Evolutionary conservation across 1,284 basidiomycete genomes (phyloP).

Genomic region (Trichosporon sp.): DNA sequence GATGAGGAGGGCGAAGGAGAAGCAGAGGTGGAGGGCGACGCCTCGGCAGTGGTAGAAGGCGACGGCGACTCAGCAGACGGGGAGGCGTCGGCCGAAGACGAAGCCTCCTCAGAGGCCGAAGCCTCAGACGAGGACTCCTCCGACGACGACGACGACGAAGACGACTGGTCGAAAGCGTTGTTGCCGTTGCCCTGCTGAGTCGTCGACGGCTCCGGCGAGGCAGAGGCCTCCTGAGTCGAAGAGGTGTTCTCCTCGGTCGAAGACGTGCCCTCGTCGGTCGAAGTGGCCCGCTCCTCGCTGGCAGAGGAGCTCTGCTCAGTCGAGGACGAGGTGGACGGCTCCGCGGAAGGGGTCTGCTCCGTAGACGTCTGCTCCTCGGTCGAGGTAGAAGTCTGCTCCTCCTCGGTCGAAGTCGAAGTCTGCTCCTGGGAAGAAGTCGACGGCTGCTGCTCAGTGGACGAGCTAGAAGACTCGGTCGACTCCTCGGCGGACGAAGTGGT

Average conservation of each 20-base stretch:
- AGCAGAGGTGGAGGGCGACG: not conserved
- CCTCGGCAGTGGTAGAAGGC: not conserved
- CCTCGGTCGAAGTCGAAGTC: not conserved
- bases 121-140: not conserved
- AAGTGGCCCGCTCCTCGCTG: not conserved
- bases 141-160: not conserved
- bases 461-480: not conserved
- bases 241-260: not conserved
- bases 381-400: slow-evolving; percentile 1
- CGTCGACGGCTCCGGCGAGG: not conserved
- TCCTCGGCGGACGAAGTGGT: not conserved
- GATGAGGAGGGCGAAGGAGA: not conserved
- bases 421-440: not conserved
- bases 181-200: not conserved
- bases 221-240: not conserved
- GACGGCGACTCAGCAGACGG: not conserved
- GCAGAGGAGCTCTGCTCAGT: not conserved
- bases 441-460: not conserved
- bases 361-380: not conserved
- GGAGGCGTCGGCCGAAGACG: not conserved
- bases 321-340: not conserved
- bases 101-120: not conserved
- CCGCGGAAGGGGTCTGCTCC: not conserved
- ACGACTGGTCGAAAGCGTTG: not conserved
- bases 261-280: not conserved